Conservation (phyloP, 2,329 filamentous ascomycete species). For the Clarireedia homoeocarpa region DNA sequence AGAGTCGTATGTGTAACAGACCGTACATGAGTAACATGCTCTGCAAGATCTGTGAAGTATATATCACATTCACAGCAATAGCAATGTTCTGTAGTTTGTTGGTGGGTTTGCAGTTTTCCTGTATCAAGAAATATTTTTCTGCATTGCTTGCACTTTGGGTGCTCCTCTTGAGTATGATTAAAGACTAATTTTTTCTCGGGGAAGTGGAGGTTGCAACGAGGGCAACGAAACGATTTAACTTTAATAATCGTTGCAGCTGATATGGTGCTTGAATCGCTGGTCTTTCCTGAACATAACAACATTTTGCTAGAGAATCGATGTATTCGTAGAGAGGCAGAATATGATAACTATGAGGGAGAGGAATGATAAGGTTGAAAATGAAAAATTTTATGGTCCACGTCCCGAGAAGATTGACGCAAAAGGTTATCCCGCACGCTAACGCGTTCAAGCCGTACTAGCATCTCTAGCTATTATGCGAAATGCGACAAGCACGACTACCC, state of each 20-base stretch:
- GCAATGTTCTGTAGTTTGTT: slow-evolving; percentile 6
- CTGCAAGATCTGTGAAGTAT: background rate
- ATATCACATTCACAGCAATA: slow-evolving; percentile 6
- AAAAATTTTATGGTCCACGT: too few species aligned
- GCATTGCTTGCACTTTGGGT: slow-evolving; percentile 8
- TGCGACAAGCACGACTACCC: too few species aligned
- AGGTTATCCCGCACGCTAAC: too few species aligned
- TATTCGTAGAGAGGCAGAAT: too few species aligned
- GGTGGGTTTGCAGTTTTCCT: background rate
- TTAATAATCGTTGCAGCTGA: background rate
- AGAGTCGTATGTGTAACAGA: background rate
- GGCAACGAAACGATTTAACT: slow-evolving; percentile 2
- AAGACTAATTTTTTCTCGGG: background rate
- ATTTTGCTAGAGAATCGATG: slow-evolving; percentile 2
- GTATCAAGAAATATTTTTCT: background rate
- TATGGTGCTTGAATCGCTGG: background rate
- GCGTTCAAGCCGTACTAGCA: too few species aligned
- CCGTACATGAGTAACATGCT: slow-evolving; percentile 5
- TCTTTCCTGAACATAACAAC: slow-evolving; percentile 6
- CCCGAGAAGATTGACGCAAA: too few species aligned
- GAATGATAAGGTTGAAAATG: too few species aligned
- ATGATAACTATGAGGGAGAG: too few species aligned
- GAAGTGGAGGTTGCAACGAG: slow-evolving; percentile 3
- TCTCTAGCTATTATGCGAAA: too few species aligned
- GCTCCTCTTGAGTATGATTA: background rate